These are phyloP conservation scores for Phallus indusiatus DNA, from an alignment of 768 basidiomycete species.

Conservation along the genomic window DNA sequence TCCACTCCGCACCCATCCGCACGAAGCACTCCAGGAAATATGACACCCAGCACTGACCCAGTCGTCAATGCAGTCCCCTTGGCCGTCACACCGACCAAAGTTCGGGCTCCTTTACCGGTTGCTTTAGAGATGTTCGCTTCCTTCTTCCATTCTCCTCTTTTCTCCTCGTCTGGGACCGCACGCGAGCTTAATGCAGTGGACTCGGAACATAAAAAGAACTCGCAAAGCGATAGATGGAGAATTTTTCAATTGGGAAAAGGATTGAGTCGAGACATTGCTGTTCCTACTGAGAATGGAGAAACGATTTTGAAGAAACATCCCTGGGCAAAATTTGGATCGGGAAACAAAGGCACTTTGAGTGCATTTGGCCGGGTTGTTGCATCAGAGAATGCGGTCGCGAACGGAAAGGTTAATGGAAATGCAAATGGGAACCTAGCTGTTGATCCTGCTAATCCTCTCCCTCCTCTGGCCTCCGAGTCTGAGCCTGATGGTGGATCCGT, in stretches of 20 bases:
- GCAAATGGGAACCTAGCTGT: not conserved
- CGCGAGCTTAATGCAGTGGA: slow-evolving; percentile 49
- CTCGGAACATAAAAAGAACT: slow-evolving; percentile 46
- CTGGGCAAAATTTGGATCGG: slow-evolving; percentile 40
- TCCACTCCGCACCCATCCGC: slow-evolving; percentile 1
- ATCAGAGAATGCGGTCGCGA: not conserved
- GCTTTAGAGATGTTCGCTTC: slow-evolving; percentile 32
- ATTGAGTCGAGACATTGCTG: slow-evolving; percentile 18
- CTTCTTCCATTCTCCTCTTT: slow-evolving; percentile 46
- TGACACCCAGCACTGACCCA: not conserved
- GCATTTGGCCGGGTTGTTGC: slow-evolving; percentile 17
- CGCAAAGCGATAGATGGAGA: slow-evolving; percentile 38
- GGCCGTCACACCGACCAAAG: not conserved
- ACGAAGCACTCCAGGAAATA: not conserved
- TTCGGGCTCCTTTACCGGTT: slow-evolving; percentile 17
- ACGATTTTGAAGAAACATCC: slow-evolving; percentile 23
- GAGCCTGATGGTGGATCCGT: slow-evolving; percentile 30
- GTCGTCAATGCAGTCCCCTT: not conserved
- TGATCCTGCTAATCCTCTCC: slow-evolving; percentile 6
- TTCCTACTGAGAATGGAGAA: not conserved
- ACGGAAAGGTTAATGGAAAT: not conserved
- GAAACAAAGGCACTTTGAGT: slow-evolving; percentile 28
- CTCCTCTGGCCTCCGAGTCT: slow-evolving; percentile 13
- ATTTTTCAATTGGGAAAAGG: slow-evolving; percentile 41
- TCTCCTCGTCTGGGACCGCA: slow-evolving; percentile 31